Conservation (phyloP, 768 basidiomycete species). For the Tricholoma bakamatsutake region DNA sequence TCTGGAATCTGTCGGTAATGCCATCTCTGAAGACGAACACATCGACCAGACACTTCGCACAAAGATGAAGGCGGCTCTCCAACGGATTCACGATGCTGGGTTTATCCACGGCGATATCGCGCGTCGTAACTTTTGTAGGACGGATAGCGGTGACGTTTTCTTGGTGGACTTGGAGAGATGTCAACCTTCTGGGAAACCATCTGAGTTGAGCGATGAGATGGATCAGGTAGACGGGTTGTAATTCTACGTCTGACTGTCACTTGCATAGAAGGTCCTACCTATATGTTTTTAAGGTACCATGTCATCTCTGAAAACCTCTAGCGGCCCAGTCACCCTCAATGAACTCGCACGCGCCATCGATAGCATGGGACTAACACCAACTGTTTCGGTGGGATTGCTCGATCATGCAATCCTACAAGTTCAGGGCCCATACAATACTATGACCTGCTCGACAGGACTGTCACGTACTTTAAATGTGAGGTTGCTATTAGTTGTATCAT, state of each 20-base stretch:
- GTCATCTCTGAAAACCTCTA: too few relatives aligned
- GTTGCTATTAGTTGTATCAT: too few relatives aligned
- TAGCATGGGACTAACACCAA: neutral
- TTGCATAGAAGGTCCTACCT: neutral
- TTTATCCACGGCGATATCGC: slow-evolving; percentile 1
- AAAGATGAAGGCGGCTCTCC: too few relatives aligned
- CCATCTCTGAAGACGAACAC: neutral
- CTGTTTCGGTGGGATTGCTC: neutral
- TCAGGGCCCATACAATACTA: neutral
- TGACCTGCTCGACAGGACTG: too few relatives aligned
- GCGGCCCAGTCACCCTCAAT: neutral
- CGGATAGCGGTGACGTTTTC: neutral
- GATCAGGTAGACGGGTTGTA: neutral
- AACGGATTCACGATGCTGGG: too few relatives aligned
- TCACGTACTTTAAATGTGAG: too few relatives aligned
- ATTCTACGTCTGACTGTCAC: neutral
- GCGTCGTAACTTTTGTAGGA: neutral
- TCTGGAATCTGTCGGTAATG: slow-evolving; percentile 4
- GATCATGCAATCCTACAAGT: neutral
- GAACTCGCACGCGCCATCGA: neutral
- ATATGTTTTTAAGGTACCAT: neutral
- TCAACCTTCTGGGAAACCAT: neutral
- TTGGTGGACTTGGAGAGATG: too few relatives aligned
- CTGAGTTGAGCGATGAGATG: neutral
- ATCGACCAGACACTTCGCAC: too few relatives aligned